Evolutionary conservation across 177 flowering plant species (phyloP).

Genomic region (Vitis hybrid): DNA sequence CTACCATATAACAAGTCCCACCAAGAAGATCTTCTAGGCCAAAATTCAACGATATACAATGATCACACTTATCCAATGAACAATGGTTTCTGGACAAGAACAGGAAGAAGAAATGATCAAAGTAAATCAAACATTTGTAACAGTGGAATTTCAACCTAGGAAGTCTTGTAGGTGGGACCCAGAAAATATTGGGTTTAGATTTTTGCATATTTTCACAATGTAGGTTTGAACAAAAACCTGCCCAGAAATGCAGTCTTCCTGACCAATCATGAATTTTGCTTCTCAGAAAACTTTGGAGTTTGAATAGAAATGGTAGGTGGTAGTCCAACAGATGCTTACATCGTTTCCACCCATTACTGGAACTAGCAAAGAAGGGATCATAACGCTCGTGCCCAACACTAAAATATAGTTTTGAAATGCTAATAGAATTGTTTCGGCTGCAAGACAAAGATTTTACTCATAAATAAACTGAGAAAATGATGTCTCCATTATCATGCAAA

Average conservation of each 20-base stretch:
- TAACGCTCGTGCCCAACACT: slow-evolving; percentile 90
- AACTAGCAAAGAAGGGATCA: slow-evolving; percentile 85
- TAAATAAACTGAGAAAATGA: not conserved
- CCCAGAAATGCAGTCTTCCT: not conserved
- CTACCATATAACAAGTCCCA: not conserved
- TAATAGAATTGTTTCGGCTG: slow-evolving; percentile 85
- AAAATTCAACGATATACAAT: not conserved
- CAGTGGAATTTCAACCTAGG: slow-evolving; percentile 3
- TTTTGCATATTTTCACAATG: not conserved
- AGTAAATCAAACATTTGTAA: not conserved
- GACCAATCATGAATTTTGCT: not conserved
- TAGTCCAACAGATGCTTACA: slow-evolving; percentile 50
- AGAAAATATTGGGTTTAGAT: not conserved
- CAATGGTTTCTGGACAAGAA: not conserved
- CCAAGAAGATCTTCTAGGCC: not conserved
- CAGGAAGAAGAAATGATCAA: not conserved
- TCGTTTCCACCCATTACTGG: slow-evolving; percentile 88
- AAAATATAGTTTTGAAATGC: slow-evolving; percentile 97
- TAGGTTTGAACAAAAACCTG: not conserved
- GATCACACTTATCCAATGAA: not conserved
- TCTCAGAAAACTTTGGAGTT: not conserved
- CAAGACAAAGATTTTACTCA: slow-evolving; percentile 26
- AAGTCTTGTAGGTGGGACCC: not conserved
- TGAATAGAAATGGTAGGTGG: not conserved
- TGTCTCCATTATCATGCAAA: too few relatives aligned